Evolutionary conservation across 2,329 filamentous ascomycete species (phyloP).

Genomic region (Tolypocladium tropicale): DNA sequence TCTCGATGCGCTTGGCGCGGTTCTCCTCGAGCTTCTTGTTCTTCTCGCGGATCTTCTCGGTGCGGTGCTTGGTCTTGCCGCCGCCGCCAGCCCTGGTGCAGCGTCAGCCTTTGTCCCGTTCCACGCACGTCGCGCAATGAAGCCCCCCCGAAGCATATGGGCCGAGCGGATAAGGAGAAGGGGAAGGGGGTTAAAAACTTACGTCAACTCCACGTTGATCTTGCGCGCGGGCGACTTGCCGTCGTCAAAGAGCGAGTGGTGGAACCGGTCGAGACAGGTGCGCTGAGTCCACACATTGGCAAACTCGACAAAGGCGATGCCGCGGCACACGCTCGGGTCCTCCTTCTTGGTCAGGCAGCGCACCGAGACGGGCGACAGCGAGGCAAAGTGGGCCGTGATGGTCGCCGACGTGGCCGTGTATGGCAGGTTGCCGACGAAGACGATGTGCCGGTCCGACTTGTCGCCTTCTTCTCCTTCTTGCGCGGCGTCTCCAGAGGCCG

Average conservation of each 20-base stretch:
- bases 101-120: background rate
- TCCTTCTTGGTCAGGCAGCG: constrained; percentile 63
- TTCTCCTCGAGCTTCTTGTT: constrained; percentile 74
- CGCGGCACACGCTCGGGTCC: constrained; percentile 52
- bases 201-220: constrained; percentile 91
- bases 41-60: constrained; percentile 72
- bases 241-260: constrained; percentile 69
- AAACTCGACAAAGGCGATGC: constrained; percentile 86
- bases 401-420: constrained; percentile 65
- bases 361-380: constrained; percentile 39
- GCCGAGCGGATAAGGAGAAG: background rate
- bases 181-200: constrained; percentile 22
- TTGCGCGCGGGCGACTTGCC: constrained; percentile 47
- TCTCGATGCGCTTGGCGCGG: constrained; percentile 36
- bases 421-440: constrained; percentile 65
- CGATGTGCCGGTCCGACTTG: constrained; percentile 20
- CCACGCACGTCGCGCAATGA: too few relatives aligned
- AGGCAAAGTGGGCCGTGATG: constrained; percentile 66
- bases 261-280: constrained; percentile 81
- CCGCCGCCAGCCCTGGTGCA: constrained; percentile 68
- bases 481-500: background rate
- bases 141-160: too few relatives aligned
- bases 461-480: background rate
- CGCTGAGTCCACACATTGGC: constrained; percentile 80
- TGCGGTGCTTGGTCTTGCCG: constrained; percentile 61